Evolutionary conservation across 2,329 filamentous ascomycete species (phyloP), one percentile per base, ranked within the genome.

Genomic region (Phoma sp.): DNA sequence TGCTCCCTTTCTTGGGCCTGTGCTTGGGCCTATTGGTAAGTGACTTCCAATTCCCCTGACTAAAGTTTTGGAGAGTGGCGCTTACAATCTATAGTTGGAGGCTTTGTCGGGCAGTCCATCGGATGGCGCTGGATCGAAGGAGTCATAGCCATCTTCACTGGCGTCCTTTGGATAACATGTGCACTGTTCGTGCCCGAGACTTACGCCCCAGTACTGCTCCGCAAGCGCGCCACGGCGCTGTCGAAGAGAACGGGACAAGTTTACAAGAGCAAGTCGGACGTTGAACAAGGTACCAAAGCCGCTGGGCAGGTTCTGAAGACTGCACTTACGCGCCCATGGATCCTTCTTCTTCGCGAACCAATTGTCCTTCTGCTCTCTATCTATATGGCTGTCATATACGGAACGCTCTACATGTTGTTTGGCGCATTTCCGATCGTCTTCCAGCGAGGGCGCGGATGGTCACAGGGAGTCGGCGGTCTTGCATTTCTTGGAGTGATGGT

Each of bases 201-300:
- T 0, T 84, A 80, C 55, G 73, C 80, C 0, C 77, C 81, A 3
- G 88, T 82, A 55, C 85, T 90, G 59, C 81, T 90, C 4, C 80
- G 85, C 46, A 83, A 82, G 25, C 84, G 87, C 5, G 86, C 86
- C 2, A 68, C 76, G 46, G 82, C 85, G 12, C 79, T 90, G 6
- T 82, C 87, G 46, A 84, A 82, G 64, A 74, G 84, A 36, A 88
- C 85, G 0, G 85, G 84, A 19, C 80, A 83, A 69, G 25, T 75
- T 60, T 73, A 56, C 72, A 87, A 87, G 81, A 39, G 83, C 4
- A 83, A 83, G 31, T 13, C 45, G 31, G 38, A 51, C 27, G 17
- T 45, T 22, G 21, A 62, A 33, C 43, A 48, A 25, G 53, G 53
- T 33, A 56, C 43, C 6, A 47, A 47, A 13, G 41, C 52, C 4